Evolutionary conservation across 768 basidiomycete genomes (phyloP), one percentile per base, ranked within the genome.

Genomic region (Macrolepiota albuminosa): DNA sequence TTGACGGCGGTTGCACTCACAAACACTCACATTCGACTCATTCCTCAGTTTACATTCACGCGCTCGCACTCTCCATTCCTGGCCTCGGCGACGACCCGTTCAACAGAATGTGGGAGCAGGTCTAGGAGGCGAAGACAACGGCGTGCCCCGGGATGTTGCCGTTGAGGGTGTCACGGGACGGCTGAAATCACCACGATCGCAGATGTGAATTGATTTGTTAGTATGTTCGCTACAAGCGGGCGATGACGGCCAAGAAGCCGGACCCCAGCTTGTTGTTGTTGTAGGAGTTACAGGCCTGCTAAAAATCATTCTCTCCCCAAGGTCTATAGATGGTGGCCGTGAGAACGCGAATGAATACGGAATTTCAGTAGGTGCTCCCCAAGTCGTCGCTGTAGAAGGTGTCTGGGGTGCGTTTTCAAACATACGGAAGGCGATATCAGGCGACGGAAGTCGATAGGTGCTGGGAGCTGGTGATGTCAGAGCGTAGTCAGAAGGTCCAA

Each of bases 371-470:
- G 76, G 72, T 6, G 79, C 71, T 24, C 81, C 81, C 81, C 80
- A 81, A 63, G 74, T 76, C 6, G 77, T 80, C 7, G 74, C 71
- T 2, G 80, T 82, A 36, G 74, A 71, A 18, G 81, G 83, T 31
- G 84, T 83, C 5, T 71, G 72, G 2, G 85, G 85, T 11, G 67
- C 70, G 64, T 84, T 80, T 36, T 86, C 84, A 21, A 79, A 67
- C 70, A 82, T 77, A 39, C 88, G 79, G 61, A 73, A 72, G 5
- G 78, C 85, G 43, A 87, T 69, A 68, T 89, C 87, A 24, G 84
- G 86, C 16, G 86, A 81, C 13, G 79, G 81, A 21, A 82, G 66
- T 43, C 77, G 75, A 31, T 74, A 72, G 34, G 70, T 65, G 37
- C 69, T 73, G 7, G 72, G 66, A 21, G 68, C 65, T 6, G 72